Percentiles rank a stretch among this genome's conserved stretches.
Conservation (phyloP, 1,284 basidiomycete genomes). For the Singerocomus inundabilis region DNA sequence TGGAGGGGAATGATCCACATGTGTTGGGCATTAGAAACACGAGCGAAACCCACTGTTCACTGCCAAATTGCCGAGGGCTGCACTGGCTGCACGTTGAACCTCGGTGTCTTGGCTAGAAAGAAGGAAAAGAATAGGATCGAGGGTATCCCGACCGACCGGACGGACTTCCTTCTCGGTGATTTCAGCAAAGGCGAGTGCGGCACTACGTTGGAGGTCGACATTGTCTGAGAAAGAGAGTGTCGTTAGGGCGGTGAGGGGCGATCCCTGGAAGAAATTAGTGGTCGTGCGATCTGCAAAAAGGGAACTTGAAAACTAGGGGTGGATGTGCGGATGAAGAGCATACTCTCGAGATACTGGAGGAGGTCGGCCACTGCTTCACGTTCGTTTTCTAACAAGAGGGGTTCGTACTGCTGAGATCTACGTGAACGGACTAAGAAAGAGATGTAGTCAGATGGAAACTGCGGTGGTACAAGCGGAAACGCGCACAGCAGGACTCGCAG, state of each 20-base stretch:
- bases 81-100: constrained; percentile 97
- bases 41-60: constrained; percentile 82
- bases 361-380: constrained; percentile 98
- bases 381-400: constrained; percentile 95
- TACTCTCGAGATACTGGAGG: constrained; percentile 97
- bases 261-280: constrained; percentile 94
- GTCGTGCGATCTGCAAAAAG: constrained; percentile 77
- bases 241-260: constrained; percentile 90
- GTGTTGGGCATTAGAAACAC: constrained; percentile 21
- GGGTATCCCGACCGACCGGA: constrained; percentile 93
- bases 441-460: constrained; percentile 8
- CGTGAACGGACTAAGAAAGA: constrained; percentile 61
- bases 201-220: constrained; percentile 97
- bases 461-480: constrained; percentile 14
- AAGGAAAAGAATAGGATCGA: constrained; percentile 98
- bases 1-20: constrained; percentile 36
- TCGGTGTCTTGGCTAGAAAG: constrained; percentile 98
- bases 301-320: constrained; percentile 9
- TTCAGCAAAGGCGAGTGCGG: constrained; percentile 97
- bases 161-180: constrained; percentile 99
- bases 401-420: constrained; percentile 87
- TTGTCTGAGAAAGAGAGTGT: constrained; percentile 99
- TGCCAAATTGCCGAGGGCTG: constrained; percentile 97
- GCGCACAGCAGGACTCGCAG: constrained; percentile 76
- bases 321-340: constrained; percentile 15